A percentile compares a stretch with the other conserved stretches of the same genome.
These are phyloP conservation scores for Penicillium canariense DNA, from an alignment of 495 filamentous ascomycete species.

Conservation along the genomic window DNA sequence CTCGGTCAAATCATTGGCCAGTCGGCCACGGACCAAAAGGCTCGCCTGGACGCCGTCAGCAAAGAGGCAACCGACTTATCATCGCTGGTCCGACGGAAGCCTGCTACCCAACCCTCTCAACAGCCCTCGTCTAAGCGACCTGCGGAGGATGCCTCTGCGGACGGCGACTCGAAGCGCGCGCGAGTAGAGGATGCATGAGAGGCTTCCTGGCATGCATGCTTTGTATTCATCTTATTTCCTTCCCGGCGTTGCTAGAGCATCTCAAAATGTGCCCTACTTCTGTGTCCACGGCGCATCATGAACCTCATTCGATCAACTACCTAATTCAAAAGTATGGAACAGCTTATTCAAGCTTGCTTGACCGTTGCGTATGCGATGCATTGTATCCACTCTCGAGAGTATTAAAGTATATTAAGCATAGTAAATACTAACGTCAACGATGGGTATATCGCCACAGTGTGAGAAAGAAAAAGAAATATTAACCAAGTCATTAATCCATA, in stretches of 20 bases:
- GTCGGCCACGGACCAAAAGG: constrained; percentile 57
- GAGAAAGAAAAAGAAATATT: neutral
- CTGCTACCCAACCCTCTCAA: constrained; percentile 26
- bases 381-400: neutral
- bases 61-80: constrained; percentile 83
- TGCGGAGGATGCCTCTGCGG: constrained; percentile 23
- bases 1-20: constrained; percentile 72
- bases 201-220: neutral
- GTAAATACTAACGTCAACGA: neutral
- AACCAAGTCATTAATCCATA: neutral
- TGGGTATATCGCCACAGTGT: neutral
- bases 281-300: neutral
- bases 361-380: neutral
- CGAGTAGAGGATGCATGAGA: constrained; percentile 24
- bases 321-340: neutral
- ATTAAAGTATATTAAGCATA: neutral
- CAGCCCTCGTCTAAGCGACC: constrained; percentile 27
- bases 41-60: constrained; percentile 71
- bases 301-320: neutral
- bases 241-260: constrained; percentile 1
- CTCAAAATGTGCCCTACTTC: neutral
- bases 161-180: constrained; percentile 31
- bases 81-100: constrained; percentile 74
- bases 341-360: neutral
- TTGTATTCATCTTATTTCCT: neutral